Evolutionary conservation across 1,139 yeast genomes (phyloP).

Genomic region (Magnusiomyces ingens): DNA sequence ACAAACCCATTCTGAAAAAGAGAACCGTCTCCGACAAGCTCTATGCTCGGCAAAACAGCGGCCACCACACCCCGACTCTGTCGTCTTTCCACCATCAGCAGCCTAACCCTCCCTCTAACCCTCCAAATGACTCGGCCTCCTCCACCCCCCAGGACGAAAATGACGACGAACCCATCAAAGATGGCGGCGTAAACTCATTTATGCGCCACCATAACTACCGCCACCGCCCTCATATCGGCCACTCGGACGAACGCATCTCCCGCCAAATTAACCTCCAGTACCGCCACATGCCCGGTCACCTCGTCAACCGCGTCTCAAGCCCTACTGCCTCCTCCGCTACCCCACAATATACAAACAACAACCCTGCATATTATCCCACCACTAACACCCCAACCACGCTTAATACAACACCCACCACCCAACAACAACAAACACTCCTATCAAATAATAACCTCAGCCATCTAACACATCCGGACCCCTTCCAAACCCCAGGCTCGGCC

Average conservation of each 20-base stretch:
- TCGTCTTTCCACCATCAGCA: conserved; percentile 6
- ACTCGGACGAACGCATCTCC: conserved; percentile 29
- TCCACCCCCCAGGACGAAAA: background rate
- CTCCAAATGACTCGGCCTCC: background rate
- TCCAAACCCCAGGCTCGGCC: background rate
- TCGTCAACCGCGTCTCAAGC: conserved; percentile 4
- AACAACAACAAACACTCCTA: conserved; percentile 3
- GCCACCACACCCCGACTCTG: conserved; percentile 14
- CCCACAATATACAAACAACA: background rate
- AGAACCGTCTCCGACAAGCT: conserved; percentile 72
- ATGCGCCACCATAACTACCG: conserved; percentile 36
- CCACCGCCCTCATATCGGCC: conserved; percentile 29
- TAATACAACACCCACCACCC: background rate
- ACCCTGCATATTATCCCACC: background rate
- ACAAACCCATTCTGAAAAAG: conserved; percentile 77
- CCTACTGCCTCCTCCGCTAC: conserved; percentile 6
- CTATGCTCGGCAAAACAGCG: conserved; percentile 38
- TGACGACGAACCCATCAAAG: conserved; percentile 10
- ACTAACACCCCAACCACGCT: no score
- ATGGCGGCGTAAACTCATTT: conserved; percentile 23
- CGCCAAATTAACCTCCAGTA: conserved; percentile 32
- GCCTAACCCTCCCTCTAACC: conserved; percentile 10
- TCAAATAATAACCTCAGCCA: background rate
- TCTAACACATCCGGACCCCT: no score
- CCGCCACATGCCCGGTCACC: conserved; percentile 17